Evolutionary conservation across 2,329 filamentous ascomycete genomes (phyloP), one percentile per base, ranked within the genome.

Genomic region (Cadophora gregata): DNA sequence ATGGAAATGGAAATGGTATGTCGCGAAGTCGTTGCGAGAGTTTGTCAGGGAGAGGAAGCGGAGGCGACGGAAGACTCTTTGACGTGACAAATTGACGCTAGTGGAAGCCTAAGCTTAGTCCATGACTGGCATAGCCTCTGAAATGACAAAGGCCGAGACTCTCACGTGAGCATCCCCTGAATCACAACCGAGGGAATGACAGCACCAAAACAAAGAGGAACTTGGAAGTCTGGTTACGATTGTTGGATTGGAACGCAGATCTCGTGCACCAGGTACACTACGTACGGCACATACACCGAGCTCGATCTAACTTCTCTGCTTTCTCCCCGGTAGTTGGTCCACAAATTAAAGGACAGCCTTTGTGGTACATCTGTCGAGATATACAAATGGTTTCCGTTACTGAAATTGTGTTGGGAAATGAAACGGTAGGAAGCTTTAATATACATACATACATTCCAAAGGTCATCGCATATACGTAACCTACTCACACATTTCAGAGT

Each of bases 41-140:
- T 48, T 42, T 27, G 60, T 38, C 24, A 48, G n/a, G 19, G 24
- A 27, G 50, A 50, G 42, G 12, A 62, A 25, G 45, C 24, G 59
- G 21, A 53, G 45, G 21, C 21, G 12, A 42, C n/a, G n/a, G 12
- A 25, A 25, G 21, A 25, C 12, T 25, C 53, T 58, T 36, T 62
- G 59, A 24, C 42, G 12, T 45, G 38, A 60, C 58, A 47, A 29
- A 45, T 47, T 14, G 29, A 21, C 24, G 36, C 36, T 29, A 59
- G 19, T 7, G 12, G 0, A 33, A n/a, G n/a, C n/a, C n/a, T 3
- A 42, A 4, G 53, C 53, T n/a, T 58, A 58, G 29, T 14, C 27
- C 58, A 4, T 2, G 21, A 38, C 1, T 24, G 31, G 33, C 19
- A 6, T 58, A 58, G 31, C 31, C 7, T 24, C 27, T 4, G 8